Evolutionary conservation across 2,329 filamentous ascomycete species (phyloP), one percentile per base, ranked within the genome.

Genomic region (Aspergillus ruber): DNA sequence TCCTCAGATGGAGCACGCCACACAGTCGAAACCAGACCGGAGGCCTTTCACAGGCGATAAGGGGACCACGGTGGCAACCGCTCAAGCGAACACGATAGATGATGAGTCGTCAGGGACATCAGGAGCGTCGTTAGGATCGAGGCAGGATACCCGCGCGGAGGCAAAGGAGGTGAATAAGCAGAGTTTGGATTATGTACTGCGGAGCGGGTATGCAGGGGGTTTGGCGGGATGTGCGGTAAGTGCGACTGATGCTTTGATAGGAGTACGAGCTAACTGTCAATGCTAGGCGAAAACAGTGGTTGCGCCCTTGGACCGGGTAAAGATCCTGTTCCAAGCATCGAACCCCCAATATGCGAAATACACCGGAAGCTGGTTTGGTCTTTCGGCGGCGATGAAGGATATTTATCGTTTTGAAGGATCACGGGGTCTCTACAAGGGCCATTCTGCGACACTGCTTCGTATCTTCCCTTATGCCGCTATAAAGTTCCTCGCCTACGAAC

Each of bases 391-490:
- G 21, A 86, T 97, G 69, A 80, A 80, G 56, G 86, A 90, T 59
- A 97, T 98, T 53, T 88, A 93, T 59, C 72, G 68, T 20, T 75
- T 81, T 41, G 86, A 94, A 53, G 93, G 93, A 33, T 55, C 80
- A 2, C 66, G 76, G 9, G 93, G 93, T 1, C 77, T 98, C 6
- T 98, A 90, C 71, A 86, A 93, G 45, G 93, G 93, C 6, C 93
- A 98, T 67, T 96, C 90, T 3, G 93, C 90, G 2, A 98, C 93
- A 0, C 75, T 98, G 2, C 77, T 97, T 45, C 85, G 93, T 54
- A 95, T 98, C 53, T 98, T 97, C 60, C 93, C 93, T 5, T 98
- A 98, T 67, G 93, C 91, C 13, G 91, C 88, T 41, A 95, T 97
- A 70, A 98, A 98, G 64, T 98, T 98, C 63, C 80, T 98, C 38